Conservation (phyloP, 768 basidiomycete species). For the Fomitopsis pulvina region DNA sequence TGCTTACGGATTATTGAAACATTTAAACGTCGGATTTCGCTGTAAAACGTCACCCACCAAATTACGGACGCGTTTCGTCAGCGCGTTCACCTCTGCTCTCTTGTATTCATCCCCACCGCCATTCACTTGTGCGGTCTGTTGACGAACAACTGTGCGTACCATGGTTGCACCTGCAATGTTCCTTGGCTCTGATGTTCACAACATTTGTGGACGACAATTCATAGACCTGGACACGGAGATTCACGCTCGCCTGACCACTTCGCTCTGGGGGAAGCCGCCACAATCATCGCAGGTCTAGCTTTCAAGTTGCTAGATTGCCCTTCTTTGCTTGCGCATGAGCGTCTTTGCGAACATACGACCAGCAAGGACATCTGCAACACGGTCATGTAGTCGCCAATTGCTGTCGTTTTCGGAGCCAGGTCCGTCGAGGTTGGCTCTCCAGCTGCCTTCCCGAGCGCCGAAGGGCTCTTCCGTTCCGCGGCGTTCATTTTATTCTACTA, state of each 20-base stretch:
- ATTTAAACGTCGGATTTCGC: too few relatives aligned
- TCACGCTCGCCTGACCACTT: not conserved
- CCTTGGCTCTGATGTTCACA: not conserved
- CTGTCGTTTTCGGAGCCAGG: constrained; percentile 15
- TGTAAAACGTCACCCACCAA: too few relatives aligned
- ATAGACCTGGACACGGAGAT: not conserved
- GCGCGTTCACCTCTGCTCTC: not conserved
- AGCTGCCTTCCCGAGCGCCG: not conserved
- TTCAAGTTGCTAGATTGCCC: not conserved
- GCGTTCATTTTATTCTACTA: constrained; percentile 21
- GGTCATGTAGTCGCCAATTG: constrained; percentile 19
- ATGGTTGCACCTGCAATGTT: too few relatives aligned
- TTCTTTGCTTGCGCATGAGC: constrained; percentile 14
- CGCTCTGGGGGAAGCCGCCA: too few relatives aligned
- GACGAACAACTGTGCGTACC: too few relatives aligned
- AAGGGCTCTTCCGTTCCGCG: constrained; percentile 8
- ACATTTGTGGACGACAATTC: not conserved
- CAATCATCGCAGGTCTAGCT: not conserved
- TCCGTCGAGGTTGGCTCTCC: constrained; percentile 13
- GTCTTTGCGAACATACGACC: constrained; percentile 18
- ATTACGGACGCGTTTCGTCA: not conserved
- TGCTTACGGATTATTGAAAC: too few relatives aligned
- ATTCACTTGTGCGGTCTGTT: not conserved
- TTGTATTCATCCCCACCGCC: not conserved
- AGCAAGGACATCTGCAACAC: constrained; percentile 14